These are phyloP conservation scores for Trichoderma atroviride DNA, from an alignment of 2,329 filamentous ascomycete genomes.

Conservation along the genomic window DNA sequence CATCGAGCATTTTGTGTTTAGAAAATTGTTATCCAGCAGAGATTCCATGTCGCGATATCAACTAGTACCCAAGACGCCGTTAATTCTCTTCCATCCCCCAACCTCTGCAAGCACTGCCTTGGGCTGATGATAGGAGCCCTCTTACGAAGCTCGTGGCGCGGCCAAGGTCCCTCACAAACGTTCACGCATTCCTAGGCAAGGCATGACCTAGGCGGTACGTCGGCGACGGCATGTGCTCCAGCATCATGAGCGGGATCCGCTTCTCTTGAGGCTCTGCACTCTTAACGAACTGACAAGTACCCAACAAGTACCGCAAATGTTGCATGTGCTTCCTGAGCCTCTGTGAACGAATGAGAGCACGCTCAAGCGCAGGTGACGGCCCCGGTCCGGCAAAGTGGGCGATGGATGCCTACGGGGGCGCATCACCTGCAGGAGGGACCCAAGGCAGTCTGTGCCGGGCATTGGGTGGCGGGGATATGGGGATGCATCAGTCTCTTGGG, in stretches of 20 bases:
- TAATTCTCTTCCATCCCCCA: too few relatives aligned
- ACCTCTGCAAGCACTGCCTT: too few relatives aligned
- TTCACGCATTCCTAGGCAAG: neutral
- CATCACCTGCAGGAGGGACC: conserved; percentile 16
- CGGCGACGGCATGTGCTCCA: conserved; percentile 12
- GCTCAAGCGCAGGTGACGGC: conserved; percentile 21
- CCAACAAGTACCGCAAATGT: neutral
- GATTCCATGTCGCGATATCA: neutral
- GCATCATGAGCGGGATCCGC: neutral
- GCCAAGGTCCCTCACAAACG: neutral
- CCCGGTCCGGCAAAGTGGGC: conserved; percentile 4
- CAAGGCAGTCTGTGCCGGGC: conserved; percentile 15
- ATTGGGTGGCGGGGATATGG: neutral
- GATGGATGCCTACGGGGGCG: conserved; percentile 8
- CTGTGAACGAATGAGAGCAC: neutral
- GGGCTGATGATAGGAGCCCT: neutral
- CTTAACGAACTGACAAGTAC: neutral
- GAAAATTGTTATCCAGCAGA: too few relatives aligned
- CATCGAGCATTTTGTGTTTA: neutral
- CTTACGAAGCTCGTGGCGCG: neutral
- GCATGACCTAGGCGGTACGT: neutral
- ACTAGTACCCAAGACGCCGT: neutral
- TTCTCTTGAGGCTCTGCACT: neutral
- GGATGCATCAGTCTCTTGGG: neutral
- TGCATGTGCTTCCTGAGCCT: neutral